These are phyloP conservation scores for Peribolospora baueri DNA, from an alignment of 768 basidiomycete genomes.

Conservation along the genomic window DNA sequence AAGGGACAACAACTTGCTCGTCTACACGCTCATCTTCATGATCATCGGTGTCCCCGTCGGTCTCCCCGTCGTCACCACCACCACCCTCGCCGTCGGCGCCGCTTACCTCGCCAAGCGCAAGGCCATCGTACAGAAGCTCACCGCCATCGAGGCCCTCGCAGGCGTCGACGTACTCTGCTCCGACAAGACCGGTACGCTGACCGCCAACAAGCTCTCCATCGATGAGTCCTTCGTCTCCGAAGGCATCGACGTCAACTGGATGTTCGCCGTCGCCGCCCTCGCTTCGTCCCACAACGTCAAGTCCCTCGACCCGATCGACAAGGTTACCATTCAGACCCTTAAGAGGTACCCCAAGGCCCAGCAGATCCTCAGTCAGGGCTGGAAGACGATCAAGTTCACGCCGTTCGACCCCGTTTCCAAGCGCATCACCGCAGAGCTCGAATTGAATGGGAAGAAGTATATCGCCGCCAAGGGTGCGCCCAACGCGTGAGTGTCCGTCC, in stretches of 20 bases:
- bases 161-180: slow-evolving; percentile 28
- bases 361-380: slow-evolving; percentile 24
- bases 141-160: slow-evolving; percentile 30
- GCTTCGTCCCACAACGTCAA: slow-evolving; percentile 29
- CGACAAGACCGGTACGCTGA: slow-evolving; percentile 28
- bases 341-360: slow-evolving; percentile 27
- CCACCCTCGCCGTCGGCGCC: slow-evolving; percentile 25
- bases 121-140: slow-evolving; percentile 29
- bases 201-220: slow-evolving; percentile 28
- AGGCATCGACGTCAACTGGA: slow-evolving; percentile 17
- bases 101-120: slow-evolving; percentile 25
- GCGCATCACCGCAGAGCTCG: slow-evolving; percentile 29
- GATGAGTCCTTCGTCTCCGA: slow-evolving; percentile 22
- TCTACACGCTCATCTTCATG: slow-evolving; percentile 20
- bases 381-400: slow-evolving; percentile 27
- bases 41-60: slow-evolving; percentile 31
- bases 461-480: slow-evolving; percentile 28
- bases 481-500: slow-evolving; percentile 17
- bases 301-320: slow-evolving; percentile 28
- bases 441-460: slow-evolving; percentile 23
- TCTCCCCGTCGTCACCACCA: slow-evolving; percentile 27
- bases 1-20: slow-evolving; percentile 25
- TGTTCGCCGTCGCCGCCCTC: slow-evolving; percentile 25
- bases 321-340: slow-evolving; percentile 23
- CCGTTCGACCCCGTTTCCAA: slow-evolving; percentile 29